phyloP scores from a whole-genome alignment of 768 basidiomycete species.

The Rhodotorula diobovata region DNA sequence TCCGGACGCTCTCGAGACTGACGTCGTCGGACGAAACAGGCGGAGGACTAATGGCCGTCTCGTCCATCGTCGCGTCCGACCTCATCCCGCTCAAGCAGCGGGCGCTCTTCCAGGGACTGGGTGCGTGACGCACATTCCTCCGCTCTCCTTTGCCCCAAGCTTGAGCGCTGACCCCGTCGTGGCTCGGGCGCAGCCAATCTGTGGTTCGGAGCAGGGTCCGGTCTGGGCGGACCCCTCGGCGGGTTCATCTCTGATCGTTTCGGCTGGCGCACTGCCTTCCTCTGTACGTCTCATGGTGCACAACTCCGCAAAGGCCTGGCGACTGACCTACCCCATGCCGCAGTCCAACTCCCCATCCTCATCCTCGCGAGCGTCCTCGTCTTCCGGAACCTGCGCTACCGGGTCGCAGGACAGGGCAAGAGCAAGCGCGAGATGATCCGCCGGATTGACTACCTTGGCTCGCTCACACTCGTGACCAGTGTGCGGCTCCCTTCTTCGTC shows the following conservation, averaged over 20 bases:
- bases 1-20: background rate
- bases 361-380: conserved; percentile 67
- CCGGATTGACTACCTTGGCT: conserved; percentile 80
- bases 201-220: conserved; percentile 69
- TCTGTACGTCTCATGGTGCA: conserved; percentile 47
- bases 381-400: conserved; percentile 70
- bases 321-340: background rate
- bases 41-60: conserved; percentile 58
- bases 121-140: background rate
- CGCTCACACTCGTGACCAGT: conserved; percentile 65
- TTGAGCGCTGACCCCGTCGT: too few species aligned
- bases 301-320: background rate
- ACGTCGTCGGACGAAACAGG: conserved; percentile 48
- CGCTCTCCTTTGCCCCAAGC: too few species aligned
- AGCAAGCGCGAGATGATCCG: conserved; percentile 34
- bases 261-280: conserved; percentile 75
- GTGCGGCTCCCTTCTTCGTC: background rate
- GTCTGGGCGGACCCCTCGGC: conserved; percentile 49
- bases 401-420: conserved; percentile 54
- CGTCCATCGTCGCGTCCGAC: conserved; percentile 69
- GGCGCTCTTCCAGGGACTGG: conserved; percentile 85
- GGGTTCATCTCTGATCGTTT: conserved; percentile 41
- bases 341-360: conserved; percentile 68
- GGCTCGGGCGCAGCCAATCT: conserved; percentile 28
- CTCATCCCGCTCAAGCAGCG: conserved; percentile 81